Base-by-base conservation (phyloP, 768 basidiomycete species). In the Amanita inopinata region DNA sequence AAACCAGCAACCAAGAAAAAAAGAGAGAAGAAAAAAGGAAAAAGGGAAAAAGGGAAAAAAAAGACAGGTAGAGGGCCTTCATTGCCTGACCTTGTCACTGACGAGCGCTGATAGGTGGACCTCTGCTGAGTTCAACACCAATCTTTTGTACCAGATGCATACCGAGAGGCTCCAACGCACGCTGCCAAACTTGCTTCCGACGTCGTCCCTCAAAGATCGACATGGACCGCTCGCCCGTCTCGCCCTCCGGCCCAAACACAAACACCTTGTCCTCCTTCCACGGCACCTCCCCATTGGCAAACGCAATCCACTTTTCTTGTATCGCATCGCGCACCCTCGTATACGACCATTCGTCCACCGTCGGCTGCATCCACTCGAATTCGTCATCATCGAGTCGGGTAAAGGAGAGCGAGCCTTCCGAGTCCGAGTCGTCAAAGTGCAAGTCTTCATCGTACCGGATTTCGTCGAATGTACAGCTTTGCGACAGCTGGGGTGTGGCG, bases 181-280 rank as follows among this genome's bases (percentile, higher is more conserved):
- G 70, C 47, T 67, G 70, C 85, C 85, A 88, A 42, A 73, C 56
- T 40, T 61, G 61, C 38, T 58, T 70, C 47, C 83, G 64, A 35
- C 85, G 59, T 24, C 85, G 61, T 2, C 79, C 77, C 43, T 77
- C 76, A 42, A 88, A 83, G 10, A 86, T 80, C 19, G 64, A 59
- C 42, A 57, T 62, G 10, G 73, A 75, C 35, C 85, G 73, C 58
- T 85, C 83, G 34, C 85, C 85, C 0, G 74, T 76, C 61, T 88
- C 85, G 40, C 84, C 85, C 55, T 87, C 84, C 0, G 85, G 85
- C 3, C 85, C 85, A 50, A 88, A 85, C 14, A 88, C 83, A 56
- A 72, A 86, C 35, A 84, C 72, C 59, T 75, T 81, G 46, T 76
- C 73, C 46, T 71, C 73, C 44, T 62, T 63, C 83, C 85, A 88